Base-by-base conservation (phyloP, 1,284 basidiomycete genomes). In the Sphagnurus paluster region DNA sequence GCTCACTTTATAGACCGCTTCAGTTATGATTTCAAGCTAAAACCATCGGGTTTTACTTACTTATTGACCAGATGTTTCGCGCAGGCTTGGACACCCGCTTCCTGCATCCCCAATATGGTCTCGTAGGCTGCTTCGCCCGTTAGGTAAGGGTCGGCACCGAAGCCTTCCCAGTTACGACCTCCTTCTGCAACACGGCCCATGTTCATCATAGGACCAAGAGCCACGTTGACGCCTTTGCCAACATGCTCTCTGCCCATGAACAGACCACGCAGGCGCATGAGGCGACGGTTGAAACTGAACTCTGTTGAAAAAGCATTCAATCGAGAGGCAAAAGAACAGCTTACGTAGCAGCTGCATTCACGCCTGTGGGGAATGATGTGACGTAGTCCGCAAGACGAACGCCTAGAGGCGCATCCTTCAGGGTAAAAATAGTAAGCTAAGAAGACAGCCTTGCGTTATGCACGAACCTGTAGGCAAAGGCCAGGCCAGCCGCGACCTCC, bases 81-180 rank as follows among this genome's bases (percentile, higher is more conserved):
- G 50, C 82, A 85, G 7, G 84, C 81, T 59, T 84, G 86, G 0
- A 93, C 85, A 26, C 90, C 89, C 1, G 72, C 74, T 29, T 72
- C 63, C 60, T 93, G 90, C 65, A 91, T 68, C 1, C 90, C 90
- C 17, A 84, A 63, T 49, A 92, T 77, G 2, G 86, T 90, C 63
- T 87, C 81, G 50, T 83, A 87, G 0, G 87, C 80, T 0, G 79
- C 77, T 62, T 86, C 86, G 13, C 87, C 84, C 39, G 77, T 63
- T 32, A 93, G 69, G 68, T 83, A 93, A 0, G 90, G 88, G 60
- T 89, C 85, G 13, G 76, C 83, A 37, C 88, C 84, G 52, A 90
- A 92, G 6, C 87, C 88, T 70, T 94, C 90, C 88, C 88, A 94
- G 64, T 90, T 91, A 8, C 91, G 71, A 0, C 91, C 91, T 2